phyloP scores from a whole-genome alignment of 768 basidiomycete genomes.

The Mycena maculata region DNA sequence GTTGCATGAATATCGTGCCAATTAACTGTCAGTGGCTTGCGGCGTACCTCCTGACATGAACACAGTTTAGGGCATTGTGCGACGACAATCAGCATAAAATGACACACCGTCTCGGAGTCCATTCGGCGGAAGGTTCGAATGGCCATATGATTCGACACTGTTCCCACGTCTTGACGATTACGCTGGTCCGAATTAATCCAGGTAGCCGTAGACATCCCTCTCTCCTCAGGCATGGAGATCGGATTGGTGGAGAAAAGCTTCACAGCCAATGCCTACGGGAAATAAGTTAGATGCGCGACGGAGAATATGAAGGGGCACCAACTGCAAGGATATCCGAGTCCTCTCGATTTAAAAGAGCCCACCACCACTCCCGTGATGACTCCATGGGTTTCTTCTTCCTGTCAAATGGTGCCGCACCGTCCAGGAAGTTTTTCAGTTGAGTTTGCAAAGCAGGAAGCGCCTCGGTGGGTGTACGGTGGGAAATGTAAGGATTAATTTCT shows the following conservation, averaged over 20 bases:
- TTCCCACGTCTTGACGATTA: neutral
- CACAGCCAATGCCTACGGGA: neutral
- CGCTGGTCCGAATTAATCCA: conserved; percentile 10
- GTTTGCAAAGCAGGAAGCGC: neutral
- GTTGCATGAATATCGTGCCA: conserved; percentile 12
- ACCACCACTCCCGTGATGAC: conserved; percentile 3
- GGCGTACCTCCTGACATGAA: neutral
- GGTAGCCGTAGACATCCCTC: conserved; percentile 1
- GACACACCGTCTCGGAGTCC: neutral
- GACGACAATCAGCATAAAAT: neutral
- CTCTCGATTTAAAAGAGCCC: neutral
- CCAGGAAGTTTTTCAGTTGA: conserved; percentile 9
- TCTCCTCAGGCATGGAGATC: conserved; percentile 16
- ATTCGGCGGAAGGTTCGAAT: conserved; percentile 8
- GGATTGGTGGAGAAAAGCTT: conserved; percentile 13
- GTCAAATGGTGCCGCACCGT: neutral
- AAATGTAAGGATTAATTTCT: conserved; percentile 5
- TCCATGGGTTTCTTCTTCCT: neutral
- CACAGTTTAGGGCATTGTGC: neutral
- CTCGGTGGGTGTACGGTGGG: neutral
- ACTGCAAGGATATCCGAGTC: conserved; percentile 12
- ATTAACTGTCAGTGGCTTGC: conserved; percentile 16
- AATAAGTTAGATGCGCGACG: neutral
- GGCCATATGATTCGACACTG: conserved; percentile 9
- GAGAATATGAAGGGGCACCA: too few species aligned